phyloP scores from a whole-genome alignment of 495 filamentous ascomycete species.

The Aspergillus diversus region DNA sequence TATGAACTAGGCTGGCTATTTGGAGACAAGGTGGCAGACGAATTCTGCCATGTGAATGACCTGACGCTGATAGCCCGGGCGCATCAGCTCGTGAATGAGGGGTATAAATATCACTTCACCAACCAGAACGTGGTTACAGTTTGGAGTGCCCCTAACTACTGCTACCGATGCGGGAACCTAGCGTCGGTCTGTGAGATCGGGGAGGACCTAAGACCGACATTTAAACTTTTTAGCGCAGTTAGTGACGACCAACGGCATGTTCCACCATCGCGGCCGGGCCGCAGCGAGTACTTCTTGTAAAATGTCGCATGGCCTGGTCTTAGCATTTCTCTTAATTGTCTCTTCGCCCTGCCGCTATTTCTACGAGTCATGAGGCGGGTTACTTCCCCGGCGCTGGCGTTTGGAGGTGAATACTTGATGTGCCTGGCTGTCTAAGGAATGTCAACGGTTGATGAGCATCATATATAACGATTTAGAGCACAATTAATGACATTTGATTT shows the following conservation, averaged over 20 bases:
- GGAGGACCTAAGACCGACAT: constrained; percentile 80
- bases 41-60: constrained; percentile 98
- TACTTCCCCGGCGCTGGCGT: constrained; percentile 47
- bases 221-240: constrained; percentile 94
- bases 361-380: constrained; percentile 13
- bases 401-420: constrained; percentile 27
- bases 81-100: constrained; percentile 97
- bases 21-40: constrained; percentile 94
- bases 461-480: constrained; percentile 46
- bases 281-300: constrained; percentile 95
- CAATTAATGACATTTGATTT: constrained; percentile 34
- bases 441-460: constrained; percentile 30
- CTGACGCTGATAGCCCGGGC: constrained; percentile 93
- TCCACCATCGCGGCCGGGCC: constrained; percentile 76
- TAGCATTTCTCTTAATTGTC: constrained; percentile 15
- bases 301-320: constrained; percentile 27
- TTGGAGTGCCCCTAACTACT: constrained; percentile 99
- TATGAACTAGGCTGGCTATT: constrained; percentile 77
- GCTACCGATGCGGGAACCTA: constrained; percentile 96
- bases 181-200: constrained; percentile 95
- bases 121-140: constrained; percentile 98
- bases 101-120: constrained; percentile 96
- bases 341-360: constrained; percentile 14
- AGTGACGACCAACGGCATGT: constrained; percentile 89
- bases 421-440: constrained; percentile 21